Conservation (phyloP, 257 asterid genomes). For the Fraxinus cuspidata region DNA sequence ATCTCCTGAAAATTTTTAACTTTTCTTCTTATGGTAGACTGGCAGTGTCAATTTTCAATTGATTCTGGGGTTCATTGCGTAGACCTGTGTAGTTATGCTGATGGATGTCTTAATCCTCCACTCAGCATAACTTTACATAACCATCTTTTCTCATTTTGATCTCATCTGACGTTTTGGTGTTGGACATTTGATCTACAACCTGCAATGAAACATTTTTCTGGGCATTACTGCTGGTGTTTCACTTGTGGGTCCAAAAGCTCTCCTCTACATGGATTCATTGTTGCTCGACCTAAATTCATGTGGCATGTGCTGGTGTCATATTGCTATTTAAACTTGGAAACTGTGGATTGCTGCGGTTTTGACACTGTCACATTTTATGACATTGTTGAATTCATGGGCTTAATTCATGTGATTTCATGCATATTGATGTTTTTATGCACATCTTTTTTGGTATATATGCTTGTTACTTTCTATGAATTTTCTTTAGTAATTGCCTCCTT, state of each 20-base stretch:
- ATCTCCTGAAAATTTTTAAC: not conserved
- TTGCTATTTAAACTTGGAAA: not conserved
- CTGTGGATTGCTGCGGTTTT: not conserved
- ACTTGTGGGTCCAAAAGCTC: not conserved
- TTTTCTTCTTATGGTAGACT: too few relatives aligned
- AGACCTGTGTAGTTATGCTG: constrained; percentile 2
- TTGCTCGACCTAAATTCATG: not conserved
- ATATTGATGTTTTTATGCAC: not conserved
- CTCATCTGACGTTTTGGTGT: not conserved
- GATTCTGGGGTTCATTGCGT: not conserved
- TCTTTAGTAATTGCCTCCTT: constrained; percentile 14
- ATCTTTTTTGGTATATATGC: not conserved
- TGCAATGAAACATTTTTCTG: not conserved
- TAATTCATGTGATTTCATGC: not conserved
- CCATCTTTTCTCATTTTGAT: not conserved
- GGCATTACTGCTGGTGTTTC: constrained; percentile 7
- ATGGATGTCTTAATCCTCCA: not conserved
- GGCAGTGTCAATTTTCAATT: not conserved
- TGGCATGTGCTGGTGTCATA: not conserved
- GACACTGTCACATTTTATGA: not conserved
- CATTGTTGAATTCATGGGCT: not conserved
- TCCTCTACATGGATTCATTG: not conserved
- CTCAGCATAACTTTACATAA: not conserved
- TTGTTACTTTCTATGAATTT: not conserved
- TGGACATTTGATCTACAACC: not conserved